These are phyloP conservation scores for Candida tetrigidarum DNA, from an alignment of 1,139 yeast species.

Conservation along the genomic window DNA sequence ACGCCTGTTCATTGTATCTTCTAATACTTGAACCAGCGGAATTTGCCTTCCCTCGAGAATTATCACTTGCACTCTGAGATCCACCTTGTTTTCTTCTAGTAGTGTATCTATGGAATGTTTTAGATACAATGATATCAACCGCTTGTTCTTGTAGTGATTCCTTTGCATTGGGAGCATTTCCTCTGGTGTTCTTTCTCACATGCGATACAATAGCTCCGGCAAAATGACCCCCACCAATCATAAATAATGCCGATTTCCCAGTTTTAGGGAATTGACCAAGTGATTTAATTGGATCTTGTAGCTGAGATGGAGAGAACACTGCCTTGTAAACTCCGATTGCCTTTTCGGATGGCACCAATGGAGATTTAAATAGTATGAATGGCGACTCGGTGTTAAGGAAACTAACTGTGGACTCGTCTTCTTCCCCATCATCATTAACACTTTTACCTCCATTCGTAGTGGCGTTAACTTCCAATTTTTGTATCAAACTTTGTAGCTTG, in stretches of 20 bases:
- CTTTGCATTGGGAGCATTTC: constrained; percentile 51
- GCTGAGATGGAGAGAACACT: constrained; percentile 47
- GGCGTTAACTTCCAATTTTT: constrained; percentile 27
- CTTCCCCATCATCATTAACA: too few species aligned
- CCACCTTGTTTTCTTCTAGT: constrained; percentile 99
- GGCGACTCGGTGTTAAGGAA: constrained; percentile 70
- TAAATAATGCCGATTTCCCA: constrained; percentile 70
- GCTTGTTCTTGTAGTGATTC: constrained; percentile 56
- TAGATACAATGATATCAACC: constrained; percentile 70
- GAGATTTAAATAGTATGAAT: constrained; percentile 56
- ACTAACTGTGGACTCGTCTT: constrained; percentile 43
- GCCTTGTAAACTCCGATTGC: constrained; percentile 75
- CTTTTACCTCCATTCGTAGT: constrained; percentile 14
- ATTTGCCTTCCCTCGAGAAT: constrained; percentile 91
- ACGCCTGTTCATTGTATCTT: constrained; percentile 86
- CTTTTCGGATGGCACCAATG: constrained; percentile 43
- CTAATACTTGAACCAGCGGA: constrained; percentile 94
- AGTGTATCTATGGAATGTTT: constrained; percentile 93
- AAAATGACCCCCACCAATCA: constrained; percentile 99
- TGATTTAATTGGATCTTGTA: constrained; percentile 45
- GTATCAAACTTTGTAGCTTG: constrained; percentile 38
- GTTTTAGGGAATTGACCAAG: constrained; percentile 36
- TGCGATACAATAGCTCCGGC: constrained; percentile 94
- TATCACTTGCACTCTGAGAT: constrained; percentile 90
- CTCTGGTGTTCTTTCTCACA: constrained; percentile 56